These are phyloP conservation scores for Vigna angularis DNA, from an alignment of 306 rosid genomes.

Conservation along the genomic window DNA sequence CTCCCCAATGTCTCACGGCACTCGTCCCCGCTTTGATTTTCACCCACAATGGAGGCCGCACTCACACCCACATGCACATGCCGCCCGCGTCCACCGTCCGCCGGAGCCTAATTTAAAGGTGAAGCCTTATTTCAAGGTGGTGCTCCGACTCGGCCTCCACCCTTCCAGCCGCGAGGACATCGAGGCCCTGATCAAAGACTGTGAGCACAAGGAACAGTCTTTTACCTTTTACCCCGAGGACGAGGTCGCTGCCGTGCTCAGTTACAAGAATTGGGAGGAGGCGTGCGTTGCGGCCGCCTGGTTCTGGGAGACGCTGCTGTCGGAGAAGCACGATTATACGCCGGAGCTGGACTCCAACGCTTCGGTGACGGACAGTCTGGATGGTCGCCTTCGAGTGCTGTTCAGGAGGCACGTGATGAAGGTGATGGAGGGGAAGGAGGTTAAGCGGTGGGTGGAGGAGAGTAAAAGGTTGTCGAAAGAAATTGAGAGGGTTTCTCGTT, in stretches of 20 bases:
- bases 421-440: conserved; percentile 65
- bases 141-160: conserved; percentile 48
- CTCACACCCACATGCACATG: conserved; percentile 18
- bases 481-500: background rate
- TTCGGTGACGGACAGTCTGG: conserved; percentile 52
- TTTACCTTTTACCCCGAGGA: conserved; percentile 11
- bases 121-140: conserved; percentile 47
- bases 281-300: conserved; percentile 64
- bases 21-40: conserved; percentile 7
- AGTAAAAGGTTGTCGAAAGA: conserved; percentile 45
- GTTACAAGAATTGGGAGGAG: conserved; percentile 57
- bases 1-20: background rate
- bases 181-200: conserved; percentile 50
- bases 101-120: conserved; percentile 51
- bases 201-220: conserved; percentile 48
- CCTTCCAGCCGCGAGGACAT: conserved; percentile 15
- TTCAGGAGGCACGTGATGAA: conserved; percentile 55
- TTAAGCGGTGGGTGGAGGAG: conserved; percentile 56
- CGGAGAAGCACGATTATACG: conserved; percentile 53
- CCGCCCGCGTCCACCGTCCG: conserved; percentile 26
- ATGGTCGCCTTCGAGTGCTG: conserved; percentile 47
- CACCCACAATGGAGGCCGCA: conserved; percentile 19
- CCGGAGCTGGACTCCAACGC: conserved; percentile 53
- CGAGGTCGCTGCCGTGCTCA: conserved; percentile 50
- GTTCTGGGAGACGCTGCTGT: conserved; percentile 71